Evolutionary conservation across 768 basidiomycete genomes (phyloP), one percentile per base, ranked within the genome.

Genomic region (Pholiota conissans): DNA sequence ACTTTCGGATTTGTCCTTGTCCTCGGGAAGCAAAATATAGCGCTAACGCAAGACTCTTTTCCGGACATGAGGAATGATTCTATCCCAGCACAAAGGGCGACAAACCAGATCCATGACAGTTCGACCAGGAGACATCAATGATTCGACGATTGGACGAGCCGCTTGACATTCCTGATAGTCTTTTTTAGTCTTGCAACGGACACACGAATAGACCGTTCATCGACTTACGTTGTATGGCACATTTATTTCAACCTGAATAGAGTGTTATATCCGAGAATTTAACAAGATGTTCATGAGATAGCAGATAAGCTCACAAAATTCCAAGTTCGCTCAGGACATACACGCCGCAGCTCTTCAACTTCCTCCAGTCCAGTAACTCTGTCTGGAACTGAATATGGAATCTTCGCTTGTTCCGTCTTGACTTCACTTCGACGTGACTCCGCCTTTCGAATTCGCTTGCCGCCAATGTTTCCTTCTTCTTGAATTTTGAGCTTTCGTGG

Each of bases 11-110:
- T 49, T 79, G 74, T 1, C 97, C 96, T 30, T 73, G 65, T 0
- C 92, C 95, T 42, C 88, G 79, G 4, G 96, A 90, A 5, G 97
- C 96, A 66, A 98, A 98, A 70, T 90, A 98, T 13, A 99, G 75
- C 1, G 97, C 96, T 49, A 92, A 79, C 0, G 93, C 91, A 8
- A 99, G 84, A 66, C 94, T 95, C 96, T 97, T 10, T 52, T 60
- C 40, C 58, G 58, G 9, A 40, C 28, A 27, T 58, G 27, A 18
- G 18, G 28, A 40, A 49, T 18, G 27, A 26, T 26, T 18, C 18
- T 40, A 40, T 1, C 9, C 20, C 42, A 39, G 34, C 16, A 46
- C 32, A 7, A 13, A 42, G 9, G 27, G 53, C 3, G 42, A 69
- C 86, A 61, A 62, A 94, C 95, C 61, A 98, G 72, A 68, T 99